These are phyloP conservation scores for Albugo candida DNA, from an alignment of 352 stramenopile genomes.

Conservation along the genomic window DNA sequence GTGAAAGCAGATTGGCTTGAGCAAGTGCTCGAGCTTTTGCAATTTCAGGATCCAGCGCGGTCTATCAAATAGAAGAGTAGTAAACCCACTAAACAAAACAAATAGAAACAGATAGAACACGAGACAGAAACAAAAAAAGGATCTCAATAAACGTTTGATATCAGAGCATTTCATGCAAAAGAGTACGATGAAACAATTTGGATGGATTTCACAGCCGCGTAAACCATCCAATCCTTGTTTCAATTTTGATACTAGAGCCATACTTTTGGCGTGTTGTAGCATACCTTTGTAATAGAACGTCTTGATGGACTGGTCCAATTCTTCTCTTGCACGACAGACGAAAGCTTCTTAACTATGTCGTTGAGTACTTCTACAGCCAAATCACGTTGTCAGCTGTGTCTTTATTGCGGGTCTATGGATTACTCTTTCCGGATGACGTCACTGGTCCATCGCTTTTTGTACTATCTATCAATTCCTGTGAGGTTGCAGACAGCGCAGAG, in stretches of 20 bases:
- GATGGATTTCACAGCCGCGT: too few relatives aligned
- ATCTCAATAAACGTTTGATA: too few relatives aligned
- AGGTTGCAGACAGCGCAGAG: too few relatives aligned
- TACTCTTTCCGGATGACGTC: too few relatives aligned
- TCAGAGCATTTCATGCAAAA: too few relatives aligned
- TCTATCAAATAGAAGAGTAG: slow-evolving; percentile 6
- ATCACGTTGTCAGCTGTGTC: too few relatives aligned
- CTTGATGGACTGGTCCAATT: neutral
- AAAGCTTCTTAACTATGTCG: slow-evolving; percentile 44
- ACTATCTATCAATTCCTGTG: neutral
- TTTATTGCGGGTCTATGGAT: too few relatives aligned
- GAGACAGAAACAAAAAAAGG: neutral
- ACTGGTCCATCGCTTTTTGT: neutral
- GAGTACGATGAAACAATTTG: too few relatives aligned
- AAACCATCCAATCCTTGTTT: too few relatives aligned
- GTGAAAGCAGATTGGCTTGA: slow-evolving; percentile 44
- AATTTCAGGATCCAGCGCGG: slow-evolving; percentile 27
- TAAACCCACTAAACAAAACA: neutral
- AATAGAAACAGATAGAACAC: slow-evolving; percentile 5
- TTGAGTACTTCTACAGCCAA: too few relatives aligned
- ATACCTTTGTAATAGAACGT: neutral
- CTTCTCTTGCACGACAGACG: slow-evolving; percentile 46
- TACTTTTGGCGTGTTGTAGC: too few relatives aligned
- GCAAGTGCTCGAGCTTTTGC: slow-evolving; percentile 36
- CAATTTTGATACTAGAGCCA: too few relatives aligned